Base-by-base conservation (phyloP, 805 yeast genomes). In the Candida koratica region DNA sequence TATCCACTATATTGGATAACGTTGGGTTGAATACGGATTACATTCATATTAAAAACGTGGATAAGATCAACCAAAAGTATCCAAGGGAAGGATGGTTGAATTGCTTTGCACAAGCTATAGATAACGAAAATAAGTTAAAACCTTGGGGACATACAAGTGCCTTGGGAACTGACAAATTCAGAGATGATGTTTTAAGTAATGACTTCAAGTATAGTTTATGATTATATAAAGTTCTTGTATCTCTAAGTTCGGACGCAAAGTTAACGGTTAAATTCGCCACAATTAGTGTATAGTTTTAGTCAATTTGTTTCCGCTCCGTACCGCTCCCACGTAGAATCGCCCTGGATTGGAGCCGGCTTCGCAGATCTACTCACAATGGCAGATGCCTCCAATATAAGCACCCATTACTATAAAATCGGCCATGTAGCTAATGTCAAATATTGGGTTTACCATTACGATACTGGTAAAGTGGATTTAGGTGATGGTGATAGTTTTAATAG, bases 331-430 rank as follows among this genome's bases (percentile, higher is more conserved):
- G n/a, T n/a, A n/a, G n/a, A n/a, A n/a, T n/a, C n/a, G n/a, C n/a
- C n/a, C n/a, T n/a, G n/a, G n/a, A n/a, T n/a, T n/a, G n/a, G n/a
- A n/a, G n/a, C n/a, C n/a, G n/a, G n/a, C n/a, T n/a, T n/a, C n/a
- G n/a, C 7, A 20, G 23, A 20, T 20, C 23, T 8, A 8, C 10
- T 20, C 10, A 16, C 32, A 42, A 29, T 29, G 17, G 19, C 35
- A 5, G 35, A 45, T 39, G 56, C 64, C 28, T 50, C 61, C 17
- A 47, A 45, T 35, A 51, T 64, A 11, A 40, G 49, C 22, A 64
- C 73, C 23, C 67, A 67, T 41, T 65, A 60, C 52, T 57, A 57
- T 42, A 66, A 66, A 46, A 42, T 67, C 31, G 73, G 67, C 9
- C 69, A 61, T 45, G 27, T 67, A 9, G 43, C 48, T 13, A 43